A percentile compares a stretch with the other conserved stretches of the same genome.
These are phyloP conservation scores for Lodderomyces metapsilosis DNA, from an alignment of 1,139 yeast genomes.

Conservation along the genomic window DNA sequence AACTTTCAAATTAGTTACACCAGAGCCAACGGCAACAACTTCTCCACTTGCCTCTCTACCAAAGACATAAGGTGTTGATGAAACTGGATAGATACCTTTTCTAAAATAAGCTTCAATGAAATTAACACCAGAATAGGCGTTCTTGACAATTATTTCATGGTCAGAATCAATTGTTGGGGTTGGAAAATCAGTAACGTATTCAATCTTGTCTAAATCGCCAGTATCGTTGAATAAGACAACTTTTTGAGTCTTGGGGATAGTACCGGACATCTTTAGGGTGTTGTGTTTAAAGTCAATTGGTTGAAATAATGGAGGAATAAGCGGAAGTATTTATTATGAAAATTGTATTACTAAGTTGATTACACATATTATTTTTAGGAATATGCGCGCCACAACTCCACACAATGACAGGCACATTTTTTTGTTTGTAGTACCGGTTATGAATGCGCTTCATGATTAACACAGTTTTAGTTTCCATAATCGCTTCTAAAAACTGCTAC, in stretches of 20 bases:
- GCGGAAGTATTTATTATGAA: too few species aligned
- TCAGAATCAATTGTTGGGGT: constrained; percentile 55
- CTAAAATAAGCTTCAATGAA: constrained; percentile 83
- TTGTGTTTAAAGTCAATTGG: not conserved
- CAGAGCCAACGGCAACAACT: constrained; percentile 64
- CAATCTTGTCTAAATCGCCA: constrained; percentile 45
- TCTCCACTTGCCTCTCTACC: constrained; percentile 88
- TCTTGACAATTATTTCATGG: constrained; percentile 65
- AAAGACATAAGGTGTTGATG: constrained; percentile 53
- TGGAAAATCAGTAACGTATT: constrained; percentile 52
- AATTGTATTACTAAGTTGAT: not conserved
- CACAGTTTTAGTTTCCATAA: too few species aligned
- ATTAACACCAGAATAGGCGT: constrained; percentile 74
- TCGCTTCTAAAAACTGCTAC: too few species aligned
- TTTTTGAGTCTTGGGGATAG: constrained; percentile 56
- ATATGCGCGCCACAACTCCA: too few species aligned
- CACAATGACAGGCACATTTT: too few species aligned
- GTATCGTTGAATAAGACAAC: constrained; percentile 54
- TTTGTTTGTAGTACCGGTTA: too few species aligned
- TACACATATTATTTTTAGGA: too few species aligned
- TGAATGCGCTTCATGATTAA: too few species aligned
- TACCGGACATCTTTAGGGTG: not conserved
- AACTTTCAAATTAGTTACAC: constrained; percentile 53
- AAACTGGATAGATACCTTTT: constrained; percentile 57
- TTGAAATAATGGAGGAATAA: not conserved